Conservation (phyloP, 148 eudicot genomes). For the Chenopodium album region DNA sequence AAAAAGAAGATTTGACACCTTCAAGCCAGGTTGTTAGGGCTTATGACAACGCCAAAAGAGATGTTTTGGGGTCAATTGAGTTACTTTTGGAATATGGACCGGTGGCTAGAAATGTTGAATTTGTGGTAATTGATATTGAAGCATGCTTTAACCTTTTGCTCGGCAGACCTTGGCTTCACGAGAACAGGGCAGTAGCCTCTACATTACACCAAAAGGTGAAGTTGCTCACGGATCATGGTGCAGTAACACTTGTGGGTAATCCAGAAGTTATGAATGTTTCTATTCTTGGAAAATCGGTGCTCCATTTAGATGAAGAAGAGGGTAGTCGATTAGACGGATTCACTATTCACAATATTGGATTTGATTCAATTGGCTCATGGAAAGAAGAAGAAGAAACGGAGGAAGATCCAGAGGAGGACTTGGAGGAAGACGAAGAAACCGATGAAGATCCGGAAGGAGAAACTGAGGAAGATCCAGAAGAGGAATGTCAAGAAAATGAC, state of each 20-base stretch:
- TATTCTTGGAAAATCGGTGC: too few species aligned
- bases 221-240: not conserved
- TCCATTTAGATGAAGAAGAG: too few species aligned
- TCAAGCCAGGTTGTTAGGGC: not conserved
- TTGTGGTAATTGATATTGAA: conserved; percentile 3
- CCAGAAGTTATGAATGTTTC: not conserved
- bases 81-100: not conserved
- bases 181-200: not conserved
- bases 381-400: too few species aligned
- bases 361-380: too few species aligned
- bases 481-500: too few species aligned
- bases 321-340: too few species aligned
- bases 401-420: too few species aligned
- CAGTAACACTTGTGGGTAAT: not conserved
- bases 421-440: too few species aligned
- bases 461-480: too few species aligned
- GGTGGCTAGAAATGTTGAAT: not conserved
- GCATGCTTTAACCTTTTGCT: conserved; percentile 2
- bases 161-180: not conserved
- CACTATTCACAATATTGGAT: too few species aligned
- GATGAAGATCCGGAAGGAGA: too few species aligned
- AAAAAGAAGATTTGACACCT: not conserved
- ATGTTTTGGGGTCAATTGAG: not conserved
- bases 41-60: not conserved
- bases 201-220: conserved; percentile 9